Conservation (phyloP, 306 rosid species). For the Cicer bijugum region DNA sequence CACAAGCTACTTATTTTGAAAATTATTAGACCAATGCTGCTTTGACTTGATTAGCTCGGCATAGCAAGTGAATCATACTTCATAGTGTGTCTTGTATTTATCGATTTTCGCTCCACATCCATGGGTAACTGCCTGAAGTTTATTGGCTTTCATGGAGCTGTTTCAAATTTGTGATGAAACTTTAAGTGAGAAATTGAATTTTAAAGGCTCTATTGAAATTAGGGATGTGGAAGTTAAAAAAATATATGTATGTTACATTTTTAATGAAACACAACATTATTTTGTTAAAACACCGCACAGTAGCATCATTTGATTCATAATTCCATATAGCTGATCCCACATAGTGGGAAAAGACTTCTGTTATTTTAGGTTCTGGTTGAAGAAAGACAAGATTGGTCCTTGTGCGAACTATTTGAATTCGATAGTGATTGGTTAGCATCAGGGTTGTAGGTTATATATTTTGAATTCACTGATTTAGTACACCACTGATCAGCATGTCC, state of each 20-base stretch:
- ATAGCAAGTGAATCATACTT: constrained; percentile 22
- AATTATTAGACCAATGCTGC: background rate
- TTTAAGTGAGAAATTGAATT: too few species aligned
- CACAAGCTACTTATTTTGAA: background rate
- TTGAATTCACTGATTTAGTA: too few species aligned
- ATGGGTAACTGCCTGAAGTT: background rate
- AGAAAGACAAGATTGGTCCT: background rate
- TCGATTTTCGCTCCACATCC: constrained; percentile 7
- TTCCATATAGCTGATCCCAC: background rate
- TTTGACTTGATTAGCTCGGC: constrained; percentile 27
- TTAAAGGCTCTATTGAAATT: too few species aligned
- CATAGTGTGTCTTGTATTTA: background rate
- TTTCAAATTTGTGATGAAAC: too few species aligned
- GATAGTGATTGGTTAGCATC: constrained; percentile 3
- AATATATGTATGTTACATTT: background rate
- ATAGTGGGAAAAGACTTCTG: background rate
- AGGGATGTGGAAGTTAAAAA: constrained; percentile 6
- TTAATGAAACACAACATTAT: background rate
- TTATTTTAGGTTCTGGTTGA: constrained; percentile 5
- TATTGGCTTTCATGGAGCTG: background rate
- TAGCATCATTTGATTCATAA: background rate
- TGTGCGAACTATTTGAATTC: constrained; percentile 11
- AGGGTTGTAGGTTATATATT: too few species aligned
- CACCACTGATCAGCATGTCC: background rate
- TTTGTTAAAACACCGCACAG: background rate